Evolutionary conservation across 73 alveolate genomes (phyloP).

Genomic region (Paramecium caudatum): DNA sequence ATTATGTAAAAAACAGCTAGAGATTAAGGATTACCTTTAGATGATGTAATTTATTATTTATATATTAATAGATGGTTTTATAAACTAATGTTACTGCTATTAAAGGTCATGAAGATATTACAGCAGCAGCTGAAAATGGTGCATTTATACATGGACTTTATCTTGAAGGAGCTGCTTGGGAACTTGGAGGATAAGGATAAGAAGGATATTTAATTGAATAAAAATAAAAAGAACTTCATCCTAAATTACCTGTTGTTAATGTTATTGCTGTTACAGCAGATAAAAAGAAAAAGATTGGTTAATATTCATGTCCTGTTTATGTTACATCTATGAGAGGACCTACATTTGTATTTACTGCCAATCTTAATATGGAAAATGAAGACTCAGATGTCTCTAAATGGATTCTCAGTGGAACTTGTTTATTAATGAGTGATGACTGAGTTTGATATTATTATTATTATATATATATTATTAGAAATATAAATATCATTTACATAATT

Average conservation of each 20-base stretch:
- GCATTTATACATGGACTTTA: slow-evolving; percentile 98
- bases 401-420: slow-evolving; percentile 98
- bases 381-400: slow-evolving; percentile 97
- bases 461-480: no score
- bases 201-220: slow-evolving; percentile 98
- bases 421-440: slow-evolving; percentile 97
- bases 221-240: slow-evolving; percentile 97
- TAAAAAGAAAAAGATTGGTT: slow-evolving; percentile 92
- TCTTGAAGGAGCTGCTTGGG: slow-evolving; percentile 99
- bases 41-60: slow-evolving; percentile 85
- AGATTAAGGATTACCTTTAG: slow-evolving; percentile 94
- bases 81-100: slow-evolving; percentile 87
- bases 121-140: slow-evolving; percentile 98
- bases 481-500: no score
- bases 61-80: slow-evolving; percentile 59
- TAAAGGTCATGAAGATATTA: slow-evolving; percentile 95
- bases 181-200: slow-evolving; percentile 97
- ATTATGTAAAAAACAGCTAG: slow-evolving; percentile 97
- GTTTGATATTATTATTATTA: neutral
- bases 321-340: slow-evolving; percentile 99
- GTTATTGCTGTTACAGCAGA: slow-evolving; percentile 95
- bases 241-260: slow-evolving; percentile 97
- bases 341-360: slow-evolving; percentile 97
- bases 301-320: slow-evolving; percentile 98
- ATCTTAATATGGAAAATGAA: slow-evolving; percentile 99